Evolutionary conservation across 1,284 basidiomycete genomes (phyloP), one percentile per base, ranked within the genome.

Genomic region (Cutaneotrichosporon spelunceum): DNA sequence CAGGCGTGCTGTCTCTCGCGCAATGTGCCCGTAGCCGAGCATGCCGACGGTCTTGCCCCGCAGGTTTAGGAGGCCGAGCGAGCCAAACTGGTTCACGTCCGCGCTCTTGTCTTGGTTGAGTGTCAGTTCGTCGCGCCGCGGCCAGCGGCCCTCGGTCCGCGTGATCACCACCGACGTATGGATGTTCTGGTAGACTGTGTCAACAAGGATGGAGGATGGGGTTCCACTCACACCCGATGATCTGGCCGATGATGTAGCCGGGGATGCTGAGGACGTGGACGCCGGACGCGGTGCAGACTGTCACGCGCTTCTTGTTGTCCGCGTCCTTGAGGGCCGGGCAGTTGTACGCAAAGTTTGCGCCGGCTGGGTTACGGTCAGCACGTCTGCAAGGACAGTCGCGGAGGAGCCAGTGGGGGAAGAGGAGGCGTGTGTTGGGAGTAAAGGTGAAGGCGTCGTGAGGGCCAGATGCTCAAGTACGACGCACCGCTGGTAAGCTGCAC

Each of bases 201-300:
- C 14, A 44, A 21, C 19, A n/a, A n/a, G n/a, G 16, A 29, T 54
- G 63, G 57, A 47, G 52, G 13, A 55, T 27, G 39, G 34, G 48
- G 19, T 0, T 9, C 3, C 14, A 66, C 71, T 58, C 50, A 75
- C 73, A 53, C 23, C 63, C 71, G 30, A 77, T 65, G 24, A 71
- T 66, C 57, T 73, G 71, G 2, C 65, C 68, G 33, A 78, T 59
- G 56, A 77, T 72, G 60, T 73, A 78, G 45, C 69, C 70, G n/a
- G 77, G 75, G 45, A 79, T 78, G 47, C 66, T 68, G 42, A 71
- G 61, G 7, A 67, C 68, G 62, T 79, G 77, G 29, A 78, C 75
- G 26, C 78, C 78, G 8, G 71, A 73, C 0, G 75, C 68, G 19
- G 63, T 65, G 58, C 69, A 75, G 29, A 78, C 63, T 2, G 60